These are phyloP conservation scores for Ottelia alismoides DNA, from an alignment of 106 monocot genomes.

Conservation along the genomic window DNA sequence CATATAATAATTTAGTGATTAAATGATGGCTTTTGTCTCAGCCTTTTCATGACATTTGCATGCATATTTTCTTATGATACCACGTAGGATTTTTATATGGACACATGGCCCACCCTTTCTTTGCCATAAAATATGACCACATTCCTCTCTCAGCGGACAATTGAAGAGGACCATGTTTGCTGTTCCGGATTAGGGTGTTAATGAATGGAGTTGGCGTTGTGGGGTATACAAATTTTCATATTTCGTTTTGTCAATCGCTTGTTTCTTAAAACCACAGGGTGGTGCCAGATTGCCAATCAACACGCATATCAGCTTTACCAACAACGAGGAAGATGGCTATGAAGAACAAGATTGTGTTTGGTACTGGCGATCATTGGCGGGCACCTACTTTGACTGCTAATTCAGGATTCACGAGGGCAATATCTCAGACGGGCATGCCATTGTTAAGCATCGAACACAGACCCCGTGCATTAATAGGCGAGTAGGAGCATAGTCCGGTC, in stretches of 20 bases:
- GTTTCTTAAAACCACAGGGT: slow-evolving; percentile 33
- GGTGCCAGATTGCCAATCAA: slow-evolving; percentile 48
- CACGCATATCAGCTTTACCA: slow-evolving; percentile 37
- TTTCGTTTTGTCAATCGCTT: neutral
- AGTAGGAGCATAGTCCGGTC: too few species aligned
- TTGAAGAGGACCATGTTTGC: too few species aligned
- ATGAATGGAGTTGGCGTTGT: too few species aligned
- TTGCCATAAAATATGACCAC: too few species aligned
- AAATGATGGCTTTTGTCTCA: too few species aligned
- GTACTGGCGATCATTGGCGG: slow-evolving; percentile 64
- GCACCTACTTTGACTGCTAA: slow-evolving; percentile 78
- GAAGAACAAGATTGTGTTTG: slow-evolving; percentile 71
- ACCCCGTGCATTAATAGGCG: slow-evolving; percentile 56
- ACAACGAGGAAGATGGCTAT: slow-evolving; percentile 54
- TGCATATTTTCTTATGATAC: too few species aligned
- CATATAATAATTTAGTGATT: neutral
- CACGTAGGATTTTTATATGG: too few species aligned
- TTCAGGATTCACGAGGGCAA: slow-evolving; percentile 54
- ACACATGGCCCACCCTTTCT: too few species aligned
- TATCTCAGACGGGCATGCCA: slow-evolving; percentile 59
- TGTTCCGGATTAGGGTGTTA: too few species aligned
- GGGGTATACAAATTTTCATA: too few species aligned
- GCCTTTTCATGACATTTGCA: too few species aligned
- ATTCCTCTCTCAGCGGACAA: too few species aligned
- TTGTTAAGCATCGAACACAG: slow-evolving; percentile 55